These are phyloP conservation scores for Sugiyamaella lignohabitans DNA, from an alignment of 805 yeast genomes.

Conservation along the genomic window DNA sequence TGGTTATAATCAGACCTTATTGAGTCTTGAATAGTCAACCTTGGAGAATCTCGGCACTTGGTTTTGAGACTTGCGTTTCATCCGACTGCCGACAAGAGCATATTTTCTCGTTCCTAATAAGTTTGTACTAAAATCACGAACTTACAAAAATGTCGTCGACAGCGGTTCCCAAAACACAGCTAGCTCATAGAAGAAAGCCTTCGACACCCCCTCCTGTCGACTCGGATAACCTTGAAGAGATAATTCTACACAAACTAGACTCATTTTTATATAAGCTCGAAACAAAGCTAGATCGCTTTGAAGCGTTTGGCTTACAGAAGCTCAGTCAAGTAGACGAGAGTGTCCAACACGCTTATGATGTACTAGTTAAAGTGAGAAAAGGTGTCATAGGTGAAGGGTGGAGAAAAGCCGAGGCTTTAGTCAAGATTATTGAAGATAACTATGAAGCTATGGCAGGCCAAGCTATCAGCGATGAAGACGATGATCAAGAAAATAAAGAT, in stretches of 20 bases:
- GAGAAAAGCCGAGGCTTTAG: constrained; percentile 30
- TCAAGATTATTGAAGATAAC: constrained; percentile 26
- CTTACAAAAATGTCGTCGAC: too few species aligned
- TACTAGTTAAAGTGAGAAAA: constrained; percentile 26
- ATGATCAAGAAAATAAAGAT: constrained; percentile 6
- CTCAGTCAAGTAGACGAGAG: constrained; percentile 28
- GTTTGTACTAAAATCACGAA: too few species aligned
- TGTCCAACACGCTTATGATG: constrained; percentile 24
- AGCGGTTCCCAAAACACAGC: too few species aligned
- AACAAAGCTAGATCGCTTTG: constrained; percentile 28
- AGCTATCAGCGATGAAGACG: background rate
- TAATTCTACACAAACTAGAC: constrained; percentile 17
- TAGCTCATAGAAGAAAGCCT: constrained; percentile 8
- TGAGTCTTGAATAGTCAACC: too few species aligned
- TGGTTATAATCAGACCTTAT: too few species aligned
- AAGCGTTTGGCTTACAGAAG: constrained; percentile 28
- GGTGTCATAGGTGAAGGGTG: constrained; percentile 30
- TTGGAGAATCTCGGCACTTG: too few species aligned
- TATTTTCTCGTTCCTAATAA: too few species aligned
- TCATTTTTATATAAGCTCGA: constrained; percentile 21
- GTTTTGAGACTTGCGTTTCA: too few species aligned
- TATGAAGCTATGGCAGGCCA: constrained; percentile 18
- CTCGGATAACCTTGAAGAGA: constrained; percentile 13
- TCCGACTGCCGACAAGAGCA: too few species aligned
- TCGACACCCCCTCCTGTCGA: constrained; percentile 3